Evolutionary conservation across 208 protist genomes (phyloP).

Genomic region (Leishmania amazonensis): DNA sequence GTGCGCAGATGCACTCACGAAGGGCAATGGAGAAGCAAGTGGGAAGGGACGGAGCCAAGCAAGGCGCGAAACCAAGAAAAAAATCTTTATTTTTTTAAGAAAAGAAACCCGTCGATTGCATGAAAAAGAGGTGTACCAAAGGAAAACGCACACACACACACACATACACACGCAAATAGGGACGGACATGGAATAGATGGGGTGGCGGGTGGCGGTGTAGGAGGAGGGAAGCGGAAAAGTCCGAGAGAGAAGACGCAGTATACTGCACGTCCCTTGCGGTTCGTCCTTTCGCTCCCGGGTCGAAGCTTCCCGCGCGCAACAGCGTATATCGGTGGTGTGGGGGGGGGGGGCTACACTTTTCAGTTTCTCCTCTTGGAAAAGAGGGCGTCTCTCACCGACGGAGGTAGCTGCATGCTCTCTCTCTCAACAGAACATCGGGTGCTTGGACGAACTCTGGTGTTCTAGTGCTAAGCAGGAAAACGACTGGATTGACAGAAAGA

Average conservation of each 20-base stretch:
- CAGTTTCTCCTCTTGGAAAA: not conserved
- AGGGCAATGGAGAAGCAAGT: not conserved
- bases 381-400: not conserved
- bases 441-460: not conserved
- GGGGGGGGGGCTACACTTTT: not conserved
- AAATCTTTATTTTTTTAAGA: not conserved
- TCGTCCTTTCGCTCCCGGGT: not conserved
- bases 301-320: not conserved
- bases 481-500: not conserved
- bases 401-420: not conserved
- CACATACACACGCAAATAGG: not conserved
- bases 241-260: not conserved
- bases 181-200: not conserved
- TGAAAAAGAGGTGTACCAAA: not conserved
- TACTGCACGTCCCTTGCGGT: not conserved
- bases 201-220: not conserved
- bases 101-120: not conserved
- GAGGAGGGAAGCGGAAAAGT: not conserved
- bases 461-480: not conserved
- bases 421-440: not conserved
- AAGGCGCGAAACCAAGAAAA: not conserved
- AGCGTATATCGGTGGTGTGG: not conserved
- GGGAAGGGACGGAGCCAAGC: not conserved
- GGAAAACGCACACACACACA: not conserved
- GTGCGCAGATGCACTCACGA: not conserved